Percentiles rank a stretch among this genome's conserved stretches.
These are phyloP conservation scores for Argentina anserina DNA, from an alignment of 306 rosid genomes.

Conservation along the genomic window DNA sequence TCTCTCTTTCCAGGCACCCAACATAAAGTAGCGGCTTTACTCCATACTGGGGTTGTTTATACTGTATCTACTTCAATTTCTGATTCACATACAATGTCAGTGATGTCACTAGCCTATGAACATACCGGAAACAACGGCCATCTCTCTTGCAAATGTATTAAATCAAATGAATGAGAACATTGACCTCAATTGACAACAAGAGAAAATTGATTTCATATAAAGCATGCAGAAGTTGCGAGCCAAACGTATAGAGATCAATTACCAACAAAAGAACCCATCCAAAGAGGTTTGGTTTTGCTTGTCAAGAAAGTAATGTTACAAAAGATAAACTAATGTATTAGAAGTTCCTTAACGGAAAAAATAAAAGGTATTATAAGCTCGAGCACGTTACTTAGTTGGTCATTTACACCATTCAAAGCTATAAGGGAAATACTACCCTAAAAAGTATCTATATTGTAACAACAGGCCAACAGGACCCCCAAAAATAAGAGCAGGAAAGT, in stretches of 20 bases:
- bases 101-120: too few species aligned
- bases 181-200: neutral
- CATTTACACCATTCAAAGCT: conserved; percentile 15
- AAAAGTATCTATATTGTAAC: neutral
- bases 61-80: too few species aligned
- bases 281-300: too few species aligned
- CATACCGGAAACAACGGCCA: too few species aligned
- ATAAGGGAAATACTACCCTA: neutral
- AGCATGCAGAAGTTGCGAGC: neutral
- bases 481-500: neutral
- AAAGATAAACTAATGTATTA: neutral
- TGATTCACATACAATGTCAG: too few species aligned
- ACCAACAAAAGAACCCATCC: neutral
- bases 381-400: neutral
- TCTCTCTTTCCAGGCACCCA: too few species aligned
- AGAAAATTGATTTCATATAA: neutral
- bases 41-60: too few species aligned
- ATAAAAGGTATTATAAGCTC: neutral
- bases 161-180: neutral
- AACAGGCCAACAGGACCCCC: neutral
- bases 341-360: too few species aligned
- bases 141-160: too few species aligned
- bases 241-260: neutral
- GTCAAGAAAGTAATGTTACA: neutral
- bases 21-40: too few species aligned